phyloP scores from a whole-genome alignment of 495 filamentous ascomycete species.

The Penicillium flavigenum region DNA sequence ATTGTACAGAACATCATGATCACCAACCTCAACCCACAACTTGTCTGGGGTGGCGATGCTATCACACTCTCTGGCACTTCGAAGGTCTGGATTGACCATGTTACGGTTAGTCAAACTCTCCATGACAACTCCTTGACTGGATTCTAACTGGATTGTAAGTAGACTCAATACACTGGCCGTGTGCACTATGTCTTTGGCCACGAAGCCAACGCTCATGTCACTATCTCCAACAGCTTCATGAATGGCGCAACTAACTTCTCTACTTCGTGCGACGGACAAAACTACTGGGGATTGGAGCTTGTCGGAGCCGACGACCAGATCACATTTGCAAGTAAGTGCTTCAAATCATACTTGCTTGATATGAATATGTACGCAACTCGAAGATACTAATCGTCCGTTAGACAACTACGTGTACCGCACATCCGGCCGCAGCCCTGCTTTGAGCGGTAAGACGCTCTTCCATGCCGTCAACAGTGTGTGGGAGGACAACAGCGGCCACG shows the following conservation, averaged over 20 bases:
- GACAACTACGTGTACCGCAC: conserved; percentile 50
- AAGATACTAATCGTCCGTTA: conserved; percentile 20
- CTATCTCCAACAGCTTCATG: conserved; percentile 35
- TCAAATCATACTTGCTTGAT: not conserved
- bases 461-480: conserved; percentile 24
- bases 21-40: conserved; percentile 31
- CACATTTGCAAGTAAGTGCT: conserved; percentile 20
- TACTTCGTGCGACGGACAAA: conserved; percentile 45
- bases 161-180: conserved; percentile 48
- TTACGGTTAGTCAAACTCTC: conserved; percentile 16
- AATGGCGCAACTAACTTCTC: conserved; percentile 45
- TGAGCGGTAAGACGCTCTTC: conserved; percentile 40
- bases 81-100: conserved; percentile 29
- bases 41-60: conserved; percentile 31
- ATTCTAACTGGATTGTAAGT: not conserved
- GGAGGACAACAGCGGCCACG: conserved; percentile 16
- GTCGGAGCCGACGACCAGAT: conserved; percentile 43
- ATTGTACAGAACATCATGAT: conserved; percentile 38
- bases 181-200: conserved; percentile 43
- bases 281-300: conserved; percentile 50
- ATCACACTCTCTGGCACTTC: conserved; percentile 21
- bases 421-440: conserved; percentile 45
- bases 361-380: too few relatives aligned
- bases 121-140: not conserved
- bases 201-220: conserved; percentile 32